Percentiles rank a stretch among this genome's conserved stretches.
Evolutionary conservation across 2,329 filamentous ascomycete genomes (phyloP).

Genomic region (Colletotrichum sp.): DNA sequence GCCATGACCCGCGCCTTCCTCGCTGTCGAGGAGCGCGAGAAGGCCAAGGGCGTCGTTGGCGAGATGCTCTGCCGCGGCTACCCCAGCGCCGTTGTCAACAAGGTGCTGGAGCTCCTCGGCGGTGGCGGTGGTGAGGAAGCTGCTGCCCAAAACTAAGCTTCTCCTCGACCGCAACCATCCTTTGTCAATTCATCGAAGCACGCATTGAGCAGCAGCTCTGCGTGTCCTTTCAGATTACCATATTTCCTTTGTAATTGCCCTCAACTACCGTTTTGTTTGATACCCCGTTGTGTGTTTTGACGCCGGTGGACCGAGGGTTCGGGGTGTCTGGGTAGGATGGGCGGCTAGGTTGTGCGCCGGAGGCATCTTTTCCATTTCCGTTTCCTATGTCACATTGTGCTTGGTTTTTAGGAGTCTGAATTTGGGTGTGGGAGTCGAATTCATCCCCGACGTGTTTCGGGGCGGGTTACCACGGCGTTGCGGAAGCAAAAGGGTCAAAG

Average conservation of each 20-base stretch:
- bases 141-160: slow-evolving; percentile 21
- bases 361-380: not conserved
- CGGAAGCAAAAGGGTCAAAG: slow-evolving; percentile 17
- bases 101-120: slow-evolving; percentile 89
- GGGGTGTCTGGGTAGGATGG: slow-evolving; percentile 16
- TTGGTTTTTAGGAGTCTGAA: not conserved
- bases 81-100: slow-evolving; percentile 88
- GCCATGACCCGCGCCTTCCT: slow-evolving; percentile 96
- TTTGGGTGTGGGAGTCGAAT: not conserved
- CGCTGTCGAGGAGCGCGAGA: slow-evolving; percentile 77
- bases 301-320: slow-evolving; percentile 14
- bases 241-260: slow-evolving; percentile 29
- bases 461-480: slow-evolving; percentile 8
- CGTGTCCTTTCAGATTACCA: not conserved
- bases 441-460: not conserved
- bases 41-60: slow-evolving; percentile 78
- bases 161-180: not conserved
- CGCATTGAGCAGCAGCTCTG: slow-evolving; percentile 8
- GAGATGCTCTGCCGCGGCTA: slow-evolving; percentile 94
- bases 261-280: slow-evolving; percentile 28
- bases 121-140: slow-evolving; percentile 52
- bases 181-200: slow-evolving; percentile 17
- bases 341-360: slow-evolving; percentile 11
- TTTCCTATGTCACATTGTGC: not conserved
- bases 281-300: slow-evolving; percentile 30